phyloP scores from a whole-genome alignment of 306 rosid species.

The Prinsepia uniflora region DNA sequence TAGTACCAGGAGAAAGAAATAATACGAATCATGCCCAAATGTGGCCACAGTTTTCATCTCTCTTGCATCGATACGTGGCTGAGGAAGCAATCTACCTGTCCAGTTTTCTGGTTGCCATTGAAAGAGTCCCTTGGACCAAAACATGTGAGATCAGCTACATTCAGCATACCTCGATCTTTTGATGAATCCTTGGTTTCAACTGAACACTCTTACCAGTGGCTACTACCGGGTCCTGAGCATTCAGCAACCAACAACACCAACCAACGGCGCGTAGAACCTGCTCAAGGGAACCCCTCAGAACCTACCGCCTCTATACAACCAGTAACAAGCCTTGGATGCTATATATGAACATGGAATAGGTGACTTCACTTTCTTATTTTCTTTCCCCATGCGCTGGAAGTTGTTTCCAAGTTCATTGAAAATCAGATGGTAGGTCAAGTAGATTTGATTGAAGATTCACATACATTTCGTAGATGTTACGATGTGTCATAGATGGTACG shows the following conservation, averaged over 20 bases:
- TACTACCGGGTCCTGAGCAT: conserved; percentile 28
- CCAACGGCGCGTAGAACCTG: conserved; percentile 31
- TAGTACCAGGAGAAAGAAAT: conserved; percentile 87
- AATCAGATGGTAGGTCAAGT: conserved; percentile 18
- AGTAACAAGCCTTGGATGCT: conserved; percentile 36
- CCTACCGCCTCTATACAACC: conserved; percentile 36
- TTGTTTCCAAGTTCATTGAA: conserved; percentile 9
- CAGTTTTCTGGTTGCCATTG: conserved; percentile 79
- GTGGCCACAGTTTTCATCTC: conserved; percentile 90
- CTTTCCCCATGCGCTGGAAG: background rate
- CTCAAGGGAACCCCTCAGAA: conserved; percentile 28
- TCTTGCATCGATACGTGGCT: conserved; percentile 90
- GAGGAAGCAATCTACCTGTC: conserved; percentile 83
- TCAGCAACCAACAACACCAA: conserved; percentile 24
- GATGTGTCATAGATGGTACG: background rate
- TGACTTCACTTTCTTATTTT: conserved; percentile 4
- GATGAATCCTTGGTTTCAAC: conserved; percentile 47
- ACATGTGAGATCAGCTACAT: conserved; percentile 49
- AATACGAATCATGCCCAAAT: conserved; percentile 81
- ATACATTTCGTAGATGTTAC: conserved; percentile 9
- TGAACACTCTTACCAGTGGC: conserved; percentile 40
- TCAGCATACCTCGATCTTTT: conserved; percentile 41
- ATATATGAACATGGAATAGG: conserved; percentile 15
- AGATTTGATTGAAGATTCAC: conserved; percentile 13
- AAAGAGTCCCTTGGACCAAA: conserved; percentile 48